These are phyloP conservation scores for Asterophora parasitica DNA, from an alignment of 768 basidiomycete species.

Conservation along the genomic window DNA sequence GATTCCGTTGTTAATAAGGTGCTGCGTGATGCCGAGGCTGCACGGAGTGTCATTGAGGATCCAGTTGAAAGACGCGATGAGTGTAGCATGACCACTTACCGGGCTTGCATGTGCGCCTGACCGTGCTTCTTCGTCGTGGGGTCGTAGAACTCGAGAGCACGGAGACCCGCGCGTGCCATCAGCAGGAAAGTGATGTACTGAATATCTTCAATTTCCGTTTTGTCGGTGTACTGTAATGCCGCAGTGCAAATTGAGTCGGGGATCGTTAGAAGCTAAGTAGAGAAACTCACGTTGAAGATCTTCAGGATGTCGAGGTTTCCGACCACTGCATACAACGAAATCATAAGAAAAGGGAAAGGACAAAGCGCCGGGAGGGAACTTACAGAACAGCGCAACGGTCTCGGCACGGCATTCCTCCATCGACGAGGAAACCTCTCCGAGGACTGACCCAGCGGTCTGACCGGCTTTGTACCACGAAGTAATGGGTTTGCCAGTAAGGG, in stretches of 20 bases:
- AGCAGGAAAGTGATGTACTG: slow-evolving; percentile 77
- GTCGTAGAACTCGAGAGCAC: slow-evolving; percentile 80
- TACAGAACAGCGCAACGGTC: slow-evolving; percentile 77
- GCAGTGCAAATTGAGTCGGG: slow-evolving; percentile 1
- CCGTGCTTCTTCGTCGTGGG: slow-evolving; percentile 78
- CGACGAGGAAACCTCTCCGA: slow-evolving; percentile 86
- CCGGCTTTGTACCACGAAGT: slow-evolving; percentile 86
- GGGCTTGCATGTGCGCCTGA: slow-evolving; percentile 88
- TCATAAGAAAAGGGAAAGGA: too few relatives aligned
- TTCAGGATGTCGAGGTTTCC: slow-evolving; percentile 71
- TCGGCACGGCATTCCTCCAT: slow-evolving; percentile 95
- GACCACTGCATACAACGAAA: slow-evolving; percentile 46
- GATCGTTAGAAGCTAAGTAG: background rate
- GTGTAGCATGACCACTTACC: slow-evolving; percentile 39
- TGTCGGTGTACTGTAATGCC: slow-evolving; percentile 51
- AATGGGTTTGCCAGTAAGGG: slow-evolving; percentile 74
- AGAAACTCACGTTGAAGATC: slow-evolving; percentile 64
- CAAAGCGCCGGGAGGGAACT: slow-evolving; percentile 20
- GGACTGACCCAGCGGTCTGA: slow-evolving; percentile 75
- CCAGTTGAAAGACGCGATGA: background rate
- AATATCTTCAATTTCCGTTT: slow-evolving; percentile 69
- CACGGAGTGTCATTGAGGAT: background rate
- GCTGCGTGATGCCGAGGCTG: slow-evolving; percentile 80
- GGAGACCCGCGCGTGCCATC: slow-evolving; percentile 82
- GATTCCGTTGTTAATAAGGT: slow-evolving; percentile 67